Evolutionary conservation across 2,329 filamentous ascomycete genomes (phyloP), one percentile per base, ranked within the genome.

Genomic region (Bipolaris gigantea): DNA sequence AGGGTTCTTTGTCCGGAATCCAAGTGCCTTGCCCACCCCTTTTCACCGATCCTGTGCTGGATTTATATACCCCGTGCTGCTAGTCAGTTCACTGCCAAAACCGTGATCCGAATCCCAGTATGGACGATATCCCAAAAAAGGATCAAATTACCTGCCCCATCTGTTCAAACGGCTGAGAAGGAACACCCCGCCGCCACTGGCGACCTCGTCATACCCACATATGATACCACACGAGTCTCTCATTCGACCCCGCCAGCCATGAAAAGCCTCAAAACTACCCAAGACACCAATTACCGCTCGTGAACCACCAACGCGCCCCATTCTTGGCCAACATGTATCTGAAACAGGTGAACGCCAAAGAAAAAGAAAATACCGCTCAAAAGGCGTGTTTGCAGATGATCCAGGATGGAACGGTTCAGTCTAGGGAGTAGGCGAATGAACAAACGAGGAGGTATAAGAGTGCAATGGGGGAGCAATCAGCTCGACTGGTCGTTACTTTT

Each of bases 281-380:
- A 51, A 36, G 41, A 63, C 48, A 56, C 65, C 66, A 66, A 66
- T 63, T 58, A 66, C 38, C 51, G 54, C 6, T 23, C 35, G 34
- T 18, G 43, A 33, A 34, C n/a, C 55, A 32, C 54, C 54, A 48
- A 33, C 36, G 19, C 55, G 33, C 57, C 54, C 38, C 61, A 65
- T 51, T 43, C 59, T 35, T 53, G 46, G 57, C 52, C 41, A 54
- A 43, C 53, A 56, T 30, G 27, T 30, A 30, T 42, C 36, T 63
- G 67, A 69, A 66, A 69, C 67, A 57, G 49, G 64, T 61, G 57
- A 56, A 58, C 52, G 57, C 40, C 19, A 40, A 23, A 25, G 21
- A 62, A 62, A 64, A 58, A 19, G 35, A 43, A 42, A 53, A 19
- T 35, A 46, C 18, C 27, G 40, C 38, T n/a, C 35, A 39, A n/a